Conservation (phyloP, 768 basidiomycete species). For the Tulasnella sp. region DNA sequence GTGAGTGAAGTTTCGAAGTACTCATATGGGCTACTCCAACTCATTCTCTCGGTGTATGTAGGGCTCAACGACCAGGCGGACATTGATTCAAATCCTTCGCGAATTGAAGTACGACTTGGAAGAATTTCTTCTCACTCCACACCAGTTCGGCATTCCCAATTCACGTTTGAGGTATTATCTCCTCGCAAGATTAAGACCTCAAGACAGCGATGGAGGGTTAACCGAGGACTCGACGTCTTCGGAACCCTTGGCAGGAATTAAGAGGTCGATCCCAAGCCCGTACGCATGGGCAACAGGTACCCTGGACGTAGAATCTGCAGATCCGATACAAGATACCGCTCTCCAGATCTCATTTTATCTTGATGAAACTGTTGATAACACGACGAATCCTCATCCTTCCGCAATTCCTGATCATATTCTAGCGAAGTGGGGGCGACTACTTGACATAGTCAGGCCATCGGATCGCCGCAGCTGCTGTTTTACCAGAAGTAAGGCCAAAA, state of each 20-base stretch:
- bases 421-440: constrained; percentile 66
- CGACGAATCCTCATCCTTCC: constrained; percentile 22
- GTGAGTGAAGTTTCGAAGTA: constrained; percentile 32
- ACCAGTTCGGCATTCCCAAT: constrained; percentile 75
- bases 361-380: not conserved
- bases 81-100: constrained; percentile 46
- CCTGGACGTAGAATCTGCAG: not conserved
- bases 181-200: constrained; percentile 45
- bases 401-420: constrained; percentile 55
- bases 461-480: constrained; percentile 65
- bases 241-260: not conserved
- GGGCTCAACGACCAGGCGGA: constrained; percentile 56
- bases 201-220: not conserved
- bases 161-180: constrained; percentile 76
- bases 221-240: not conserved
- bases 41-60: constrained; percentile 28
- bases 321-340: not conserved
- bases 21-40: constrained; percentile 13
- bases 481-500: constrained; percentile 50
- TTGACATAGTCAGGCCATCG: constrained; percentile 68
- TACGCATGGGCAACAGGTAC: not conserved
- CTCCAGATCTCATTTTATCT: constrained; percentile 17
- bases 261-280: not conserved
- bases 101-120: constrained; percentile 47
- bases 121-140: constrained; percentile 64